Conservation (phyloP, 441 rosid species). For the Eruca vesicaria region DNA sequence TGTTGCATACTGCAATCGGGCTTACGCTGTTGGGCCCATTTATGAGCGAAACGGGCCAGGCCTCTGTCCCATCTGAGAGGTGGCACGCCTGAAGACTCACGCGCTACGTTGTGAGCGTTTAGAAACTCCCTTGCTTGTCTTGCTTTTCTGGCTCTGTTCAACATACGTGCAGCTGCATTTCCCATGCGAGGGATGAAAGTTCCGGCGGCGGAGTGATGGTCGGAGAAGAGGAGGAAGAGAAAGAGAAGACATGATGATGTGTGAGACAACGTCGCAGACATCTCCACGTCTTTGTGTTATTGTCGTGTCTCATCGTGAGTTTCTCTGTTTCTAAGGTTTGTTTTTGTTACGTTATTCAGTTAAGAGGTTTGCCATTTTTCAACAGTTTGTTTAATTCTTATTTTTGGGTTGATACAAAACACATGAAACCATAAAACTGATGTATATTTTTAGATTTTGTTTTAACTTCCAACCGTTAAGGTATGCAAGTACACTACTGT, state of each 20-base stretch:
- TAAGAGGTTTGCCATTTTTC: constrained; percentile 6
- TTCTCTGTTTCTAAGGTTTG: not conserved
- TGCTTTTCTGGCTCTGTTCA: constrained; percentile 13
- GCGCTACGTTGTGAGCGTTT: constrained; percentile 45
- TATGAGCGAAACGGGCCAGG: constrained; percentile 41
- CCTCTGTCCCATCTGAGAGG: constrained; percentile 47
- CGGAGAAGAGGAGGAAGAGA: not conserved
- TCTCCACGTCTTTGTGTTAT: constrained; percentile 1
- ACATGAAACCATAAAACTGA: not conserved
- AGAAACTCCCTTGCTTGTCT: constrained; percentile 24
- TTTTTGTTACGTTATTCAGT: not conserved
- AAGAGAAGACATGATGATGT: constrained; percentile 25
- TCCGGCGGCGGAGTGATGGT: not conserved
- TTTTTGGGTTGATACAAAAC: not conserved
- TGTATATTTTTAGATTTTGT: not conserved
- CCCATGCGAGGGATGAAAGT: not conserved
- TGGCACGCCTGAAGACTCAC: constrained; percentile 28
- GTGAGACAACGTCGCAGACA: constrained; percentile 9
- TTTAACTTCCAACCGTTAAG: not conserved
- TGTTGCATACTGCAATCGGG: constrained; percentile 48
- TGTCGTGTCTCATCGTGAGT: not conserved
- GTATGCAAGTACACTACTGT: not conserved
- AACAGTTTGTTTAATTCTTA: not conserved
- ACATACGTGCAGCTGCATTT: not conserved
- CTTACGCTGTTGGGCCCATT: constrained; percentile 38